These are phyloP conservation scores for Aquilaria agallochum DNA, from an alignment of 441 rosid genomes.

Conservation along the genomic window DNA sequence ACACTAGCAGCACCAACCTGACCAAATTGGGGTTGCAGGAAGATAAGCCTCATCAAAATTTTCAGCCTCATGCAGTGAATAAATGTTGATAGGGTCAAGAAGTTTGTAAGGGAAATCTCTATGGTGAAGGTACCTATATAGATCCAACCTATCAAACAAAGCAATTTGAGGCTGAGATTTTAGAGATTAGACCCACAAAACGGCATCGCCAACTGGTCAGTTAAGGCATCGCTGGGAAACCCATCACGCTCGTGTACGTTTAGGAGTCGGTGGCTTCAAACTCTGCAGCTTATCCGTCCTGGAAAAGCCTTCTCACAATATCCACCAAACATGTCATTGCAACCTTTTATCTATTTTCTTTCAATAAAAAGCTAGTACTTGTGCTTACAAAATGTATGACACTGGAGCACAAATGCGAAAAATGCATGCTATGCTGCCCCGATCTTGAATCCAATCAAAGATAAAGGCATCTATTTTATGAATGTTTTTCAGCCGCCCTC, in stretches of 20 bases:
- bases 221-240: conserved; percentile 5
- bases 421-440: too few relatives aligned
- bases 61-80: conserved; percentile 7
- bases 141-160: conserved; percentile 8
- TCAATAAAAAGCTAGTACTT: too few relatives aligned
- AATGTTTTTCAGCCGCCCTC: too few relatives aligned
- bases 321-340: conserved; percentile 8
- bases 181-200: conserved; percentile 13
- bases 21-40: conserved; percentile 28
- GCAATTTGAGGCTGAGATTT: conserved; percentile 16
- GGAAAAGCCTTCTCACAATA: conserved; percentile 5
- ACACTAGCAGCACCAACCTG: conserved; percentile 26
- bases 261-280: conserved; percentile 14
- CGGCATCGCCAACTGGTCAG: conserved; percentile 17
- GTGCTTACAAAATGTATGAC: too few relatives aligned
- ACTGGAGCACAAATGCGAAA: too few relatives aligned
- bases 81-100: neutral
- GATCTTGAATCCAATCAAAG: too few relatives aligned
- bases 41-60: conserved; percentile 16
- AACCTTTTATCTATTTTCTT: too few relatives aligned
- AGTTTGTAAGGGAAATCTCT: neutral
- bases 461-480: too few relatives aligned
- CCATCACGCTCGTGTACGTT: conserved; percentile 11
- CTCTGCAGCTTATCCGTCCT: conserved; percentile 17
- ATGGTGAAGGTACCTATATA: neutral